Evolutionary conservation across 2,329 filamentous ascomycete species (phyloP).

Genomic region (Colletotrichum agaves): DNA sequence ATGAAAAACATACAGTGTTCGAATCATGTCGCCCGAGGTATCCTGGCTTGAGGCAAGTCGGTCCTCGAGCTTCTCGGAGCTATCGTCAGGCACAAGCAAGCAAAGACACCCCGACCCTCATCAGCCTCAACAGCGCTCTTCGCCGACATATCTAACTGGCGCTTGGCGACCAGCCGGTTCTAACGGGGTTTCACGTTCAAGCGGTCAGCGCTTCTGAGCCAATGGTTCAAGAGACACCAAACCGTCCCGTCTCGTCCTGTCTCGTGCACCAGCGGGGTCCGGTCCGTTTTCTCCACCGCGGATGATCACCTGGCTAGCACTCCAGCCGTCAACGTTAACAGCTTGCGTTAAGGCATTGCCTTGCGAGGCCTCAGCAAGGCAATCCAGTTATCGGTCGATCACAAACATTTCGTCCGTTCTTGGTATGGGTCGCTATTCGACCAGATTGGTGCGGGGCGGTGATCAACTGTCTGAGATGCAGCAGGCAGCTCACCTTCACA

Average conservation of each 20-base stretch:
- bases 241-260: constrained; percentile 32
- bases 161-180: constrained; percentile 24
- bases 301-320: constrained; percentile 39
- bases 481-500: constrained; percentile 19
- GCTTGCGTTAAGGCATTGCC: constrained; percentile 24
- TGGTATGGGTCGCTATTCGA: constrained; percentile 23
- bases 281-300: constrained; percentile 35
- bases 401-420: constrained; percentile 7
- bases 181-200: constrained; percentile 36
- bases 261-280: constrained; percentile 31
- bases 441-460: constrained; percentile 27
- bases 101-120: constrained; percentile 13
- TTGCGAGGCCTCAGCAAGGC: constrained; percentile 24
- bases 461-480: constrained; percentile 30
- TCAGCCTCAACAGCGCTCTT: not conserved
- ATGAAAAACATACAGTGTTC: constrained; percentile 19
- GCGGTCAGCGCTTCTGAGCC: constrained; percentile 35
- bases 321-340: constrained; percentile 30
- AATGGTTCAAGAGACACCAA: constrained; percentile 27
- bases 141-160: constrained; percentile 23
- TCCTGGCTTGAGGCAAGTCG: constrained; percentile 22
- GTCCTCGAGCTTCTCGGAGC: not conserved
- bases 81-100: not conserved
- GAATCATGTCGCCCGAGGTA: constrained; percentile 27
- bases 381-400: constrained; percentile 21